Base-by-base conservation (phyloP, 306 rosid genomes). In the Dryas drummondii region DNA sequence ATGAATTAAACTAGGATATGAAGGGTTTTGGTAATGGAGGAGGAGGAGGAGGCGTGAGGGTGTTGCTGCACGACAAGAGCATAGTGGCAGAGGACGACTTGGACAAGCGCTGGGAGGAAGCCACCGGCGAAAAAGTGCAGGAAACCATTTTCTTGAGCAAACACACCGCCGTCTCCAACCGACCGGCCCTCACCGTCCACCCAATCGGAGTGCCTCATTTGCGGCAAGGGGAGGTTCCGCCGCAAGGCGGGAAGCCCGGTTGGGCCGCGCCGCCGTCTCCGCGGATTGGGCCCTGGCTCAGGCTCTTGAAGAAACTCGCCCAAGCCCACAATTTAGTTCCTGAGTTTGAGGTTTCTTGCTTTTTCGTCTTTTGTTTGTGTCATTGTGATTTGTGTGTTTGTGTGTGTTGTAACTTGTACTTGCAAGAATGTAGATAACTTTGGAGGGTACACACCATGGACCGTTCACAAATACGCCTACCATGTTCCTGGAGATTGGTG, bases 381-480 rank as follows among this genome's bases (percentile, higher is more conserved):
- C 37, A 51, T 73, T 77, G 51, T 59, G 51, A 22, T 57, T 4
- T 73, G 66, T 63, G 7, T 68, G 4, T 55, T 72, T 55, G 9
- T 69, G 57, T 66, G 56, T n/a, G 68, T 57, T 68, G 32, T 44
- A 22, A 17, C 3, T 65, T 49, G 37, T 63, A 11, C 46, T 32
- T 69, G 37, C 37, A 32, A 66, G 75, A 8, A 60, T 82, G 81
- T 85, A 91, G 98, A 87, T 91, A 59, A 94, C 98, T 75, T 80
- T 94, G 93, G 97, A 94, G 83, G 98, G 88, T 40, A 94, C 97
- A 76, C 98, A 94, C 76, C 98, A 94, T 52, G 98, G 98, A 67
- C 98, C 98, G 1, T 8, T 90, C 79, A 91, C 97, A 27, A 87
- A 78, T 74, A 86, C 87, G 71, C 96, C 96, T 57, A 86, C 97